A percentile compares a stretch with the other conserved stretches of the same genome.
phyloP scores from a whole-genome alignment of 2,329 filamentous ascomycete genomes.

The Rutstroemia sp. region DNA sequence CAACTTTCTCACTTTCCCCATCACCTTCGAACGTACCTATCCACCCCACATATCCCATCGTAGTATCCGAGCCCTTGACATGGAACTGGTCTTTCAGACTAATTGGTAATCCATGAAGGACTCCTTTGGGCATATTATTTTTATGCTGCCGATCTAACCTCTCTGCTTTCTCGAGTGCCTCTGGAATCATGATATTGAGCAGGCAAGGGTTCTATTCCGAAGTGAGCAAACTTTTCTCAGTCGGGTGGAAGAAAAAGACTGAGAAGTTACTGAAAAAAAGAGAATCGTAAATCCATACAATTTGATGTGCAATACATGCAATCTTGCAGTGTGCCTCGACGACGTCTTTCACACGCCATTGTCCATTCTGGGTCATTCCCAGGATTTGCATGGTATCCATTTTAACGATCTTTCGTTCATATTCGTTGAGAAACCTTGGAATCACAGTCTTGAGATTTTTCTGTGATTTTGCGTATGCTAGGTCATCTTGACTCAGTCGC shows the following conservation, averaged over 20 bases:
- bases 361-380: conserved; percentile 40
- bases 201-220: conserved; percentile 45
- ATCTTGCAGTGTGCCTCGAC: conserved; percentile 43
- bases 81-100: conserved; percentile 31
- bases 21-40: conserved; percentile 42
- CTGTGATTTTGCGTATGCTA: neutral
- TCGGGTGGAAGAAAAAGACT: neutral
- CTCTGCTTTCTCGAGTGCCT: conserved; percentile 35
- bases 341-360: conserved; percentile 47
- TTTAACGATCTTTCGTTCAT: conserved; percentile 43
- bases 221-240: neutral
- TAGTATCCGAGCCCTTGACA: conserved; percentile 21
- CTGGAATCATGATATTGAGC: conserved; percentile 24
- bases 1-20: conserved; percentile 38
- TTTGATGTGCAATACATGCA: conserved; percentile 44
- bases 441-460: conserved; percentile 23
- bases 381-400: conserved; percentile 46
- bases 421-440: conserved; percentile 9
- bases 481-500: neutral
- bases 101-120: conserved; percentile 33
- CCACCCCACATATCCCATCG: conserved; percentile 52
- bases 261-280: neutral
- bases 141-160: conserved; percentile 28
- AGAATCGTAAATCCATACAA: conserved; percentile 30
- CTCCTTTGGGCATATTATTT: conserved; percentile 12